phyloP scores from a whole-genome alignment of 78 protist species.

The Bigelowiella natans region DNA sequence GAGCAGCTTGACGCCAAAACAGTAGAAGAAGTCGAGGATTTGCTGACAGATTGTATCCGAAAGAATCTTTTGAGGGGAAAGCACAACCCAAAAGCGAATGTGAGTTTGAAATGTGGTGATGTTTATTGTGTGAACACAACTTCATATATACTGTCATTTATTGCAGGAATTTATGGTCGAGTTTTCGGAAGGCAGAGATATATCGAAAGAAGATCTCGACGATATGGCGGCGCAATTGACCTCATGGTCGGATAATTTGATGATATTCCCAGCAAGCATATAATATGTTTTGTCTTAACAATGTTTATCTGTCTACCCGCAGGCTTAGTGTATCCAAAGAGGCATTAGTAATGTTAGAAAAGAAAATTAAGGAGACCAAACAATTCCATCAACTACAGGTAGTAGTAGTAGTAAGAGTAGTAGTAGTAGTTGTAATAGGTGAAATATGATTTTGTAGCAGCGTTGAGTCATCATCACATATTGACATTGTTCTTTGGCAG shows the following conservation, averaged over 20 bases:
- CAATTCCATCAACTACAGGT: background rate
- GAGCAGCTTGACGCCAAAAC: background rate
- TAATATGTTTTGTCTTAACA: too few species aligned
- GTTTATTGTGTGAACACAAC: too few species aligned
- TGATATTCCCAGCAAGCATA: too few species aligned
- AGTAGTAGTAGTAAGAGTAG: background rate
- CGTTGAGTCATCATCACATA: background rate
- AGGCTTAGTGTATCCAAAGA: background rate
- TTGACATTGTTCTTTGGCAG: background rate
- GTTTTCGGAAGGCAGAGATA: background rate
- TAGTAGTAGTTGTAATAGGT: too few species aligned
- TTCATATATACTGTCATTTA: too few species aligned
- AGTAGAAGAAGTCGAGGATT: background rate
- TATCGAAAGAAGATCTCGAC: background rate
- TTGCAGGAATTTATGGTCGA: background rate
- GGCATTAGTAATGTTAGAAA: background rate
- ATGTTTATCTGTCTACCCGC: too few species aligned
- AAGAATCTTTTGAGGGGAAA: background rate
- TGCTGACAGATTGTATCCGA: background rate
- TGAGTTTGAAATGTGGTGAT: too few species aligned
- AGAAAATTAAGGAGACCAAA: background rate
- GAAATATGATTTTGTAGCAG: too few species aligned
- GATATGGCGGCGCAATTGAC: background rate
- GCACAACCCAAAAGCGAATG: background rate
- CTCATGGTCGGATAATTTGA: background rate